Conservation (phyloP, 345 rosid genomes). For the Schrenkiella parvula region DNA sequence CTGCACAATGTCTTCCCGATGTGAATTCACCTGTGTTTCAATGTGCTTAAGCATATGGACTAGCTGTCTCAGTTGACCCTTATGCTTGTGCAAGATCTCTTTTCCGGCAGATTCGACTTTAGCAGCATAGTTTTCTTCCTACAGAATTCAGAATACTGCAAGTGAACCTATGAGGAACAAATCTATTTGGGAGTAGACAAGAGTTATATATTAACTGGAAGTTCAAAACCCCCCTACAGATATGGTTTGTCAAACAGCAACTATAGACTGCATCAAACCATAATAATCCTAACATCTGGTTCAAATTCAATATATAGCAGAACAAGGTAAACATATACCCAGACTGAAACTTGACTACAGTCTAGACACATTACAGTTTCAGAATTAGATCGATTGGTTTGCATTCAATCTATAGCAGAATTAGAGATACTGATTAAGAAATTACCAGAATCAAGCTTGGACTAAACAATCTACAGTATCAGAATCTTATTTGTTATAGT, state of each 20-base stretch:
- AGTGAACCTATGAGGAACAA: neutral
- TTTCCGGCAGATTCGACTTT: conserved; percentile 37
- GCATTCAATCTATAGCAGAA: neutral
- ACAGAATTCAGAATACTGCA: conserved; percentile 12
- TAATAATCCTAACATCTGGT: neutral
- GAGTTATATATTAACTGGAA: neutral
- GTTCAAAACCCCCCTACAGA: neutral
- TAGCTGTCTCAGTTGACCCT: conserved; percentile 42
- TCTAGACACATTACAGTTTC: neutral
- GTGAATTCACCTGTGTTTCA: conserved; percentile 47
- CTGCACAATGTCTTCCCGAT: conserved; percentile 37
- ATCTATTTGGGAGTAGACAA: neutral
- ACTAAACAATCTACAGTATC: neutral
- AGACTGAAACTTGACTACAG: neutral
- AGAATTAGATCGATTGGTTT: neutral
- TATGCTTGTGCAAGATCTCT: conserved; percentile 45
- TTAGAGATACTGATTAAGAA: neutral
- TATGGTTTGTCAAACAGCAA: neutral
- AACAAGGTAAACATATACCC: neutral
- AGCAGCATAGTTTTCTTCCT: conserved; percentile 42
- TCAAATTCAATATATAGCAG: neutral
- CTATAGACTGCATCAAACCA: neutral
- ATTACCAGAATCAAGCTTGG: neutral
- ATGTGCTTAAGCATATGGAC: conserved; percentile 45
- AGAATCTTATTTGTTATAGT: neutral